Conservation (phyloP, 2,329 filamentous ascomycete genomes). For the Purpureocillium lavendulum region DNA sequence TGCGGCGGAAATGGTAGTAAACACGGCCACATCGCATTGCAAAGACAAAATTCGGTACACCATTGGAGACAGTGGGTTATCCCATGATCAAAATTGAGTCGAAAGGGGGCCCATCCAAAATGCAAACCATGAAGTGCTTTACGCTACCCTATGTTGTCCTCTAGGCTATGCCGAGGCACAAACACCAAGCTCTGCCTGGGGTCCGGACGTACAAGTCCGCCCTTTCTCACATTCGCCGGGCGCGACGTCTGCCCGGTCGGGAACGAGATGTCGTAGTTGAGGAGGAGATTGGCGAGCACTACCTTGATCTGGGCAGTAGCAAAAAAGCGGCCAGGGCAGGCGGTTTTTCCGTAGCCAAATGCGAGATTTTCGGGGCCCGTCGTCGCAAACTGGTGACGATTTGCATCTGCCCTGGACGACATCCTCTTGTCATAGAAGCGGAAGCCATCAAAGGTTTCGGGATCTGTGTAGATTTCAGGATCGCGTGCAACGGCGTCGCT, state of each 20-base stretch:
- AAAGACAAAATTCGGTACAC: too few species aligned
- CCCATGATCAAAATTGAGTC: too few species aligned
- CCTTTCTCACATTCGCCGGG: too few species aligned
- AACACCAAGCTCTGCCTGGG: too few species aligned
- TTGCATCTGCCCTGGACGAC: conserved; percentile 17
- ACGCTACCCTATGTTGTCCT: too few species aligned
- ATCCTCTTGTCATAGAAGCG: conserved; percentile 31
- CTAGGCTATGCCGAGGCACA: too few species aligned
- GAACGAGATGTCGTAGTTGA: conserved; percentile 23
- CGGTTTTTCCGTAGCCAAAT: conserved; percentile 29
- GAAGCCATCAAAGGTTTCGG: conserved; percentile 30
- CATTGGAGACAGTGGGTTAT: too few species aligned
- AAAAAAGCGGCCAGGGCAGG: conserved; percentile 32
- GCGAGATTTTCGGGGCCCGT: conserved; percentile 25
- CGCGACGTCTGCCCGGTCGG: neutral
- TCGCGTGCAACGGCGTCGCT: conserved; percentile 25
- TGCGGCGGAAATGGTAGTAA: too few species aligned
- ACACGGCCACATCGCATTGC: too few species aligned
- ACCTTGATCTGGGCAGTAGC: conserved; percentile 30
- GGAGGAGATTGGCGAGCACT: conserved; percentile 22
- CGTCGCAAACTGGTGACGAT: conserved; percentile 25
- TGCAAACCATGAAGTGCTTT: too few species aligned
- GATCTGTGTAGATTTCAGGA: conserved; percentile 18
- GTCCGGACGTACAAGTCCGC: too few species aligned
- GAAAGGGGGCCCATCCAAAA: too few species aligned